Evolutionary conservation across 179 eudicot genomes (phyloP), one percentile per base, ranked within the genome.

Genomic region (Silene coronaria): DNA sequence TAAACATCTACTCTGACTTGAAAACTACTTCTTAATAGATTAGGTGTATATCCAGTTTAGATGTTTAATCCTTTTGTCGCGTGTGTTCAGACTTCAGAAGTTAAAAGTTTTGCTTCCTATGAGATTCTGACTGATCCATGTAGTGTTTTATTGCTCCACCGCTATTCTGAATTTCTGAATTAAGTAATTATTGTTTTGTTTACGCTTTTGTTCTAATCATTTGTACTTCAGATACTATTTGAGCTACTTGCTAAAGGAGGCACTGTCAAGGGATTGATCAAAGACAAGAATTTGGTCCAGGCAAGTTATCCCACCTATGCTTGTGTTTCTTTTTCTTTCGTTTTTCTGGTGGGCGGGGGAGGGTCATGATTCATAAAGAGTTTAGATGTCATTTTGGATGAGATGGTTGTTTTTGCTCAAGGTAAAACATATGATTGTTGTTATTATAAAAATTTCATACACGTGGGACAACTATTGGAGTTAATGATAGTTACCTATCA

Each of bases 231-330:
- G 98, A 92, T 94, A 81, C 84, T 94, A 59, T 85, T 89, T 83
- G 98, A 92, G 87, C 86, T 94, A 26, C 85, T 94, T 86, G 92
- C 88, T 73, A 90, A 92, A 80, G 97, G 98, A 81, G 98, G 98
- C 81, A 94, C 97, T 17, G 96, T 94, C 76, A 82, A 92, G 82
- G 97, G 96, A 80, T 27, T 94, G 77, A 90, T 94, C 72, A 83
- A 92, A 84, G 97, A 89, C 30, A 94, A 94, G 82, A 82, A 92
- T 78, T 85, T 94, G 82, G 96, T 94, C 72, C 98, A 94, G 96
- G 98, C 76, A 87, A 79, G 86, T 86, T 42, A 1, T 45, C 71
- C 71, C 65, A 61, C 36, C 48, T 55, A 23, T 28, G 4, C 55
- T 65, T 22, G 12, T 19, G 14, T 10, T 46, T 46, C 14, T 27